phyloP scores from a whole-genome alignment of 129 eudicot species.

The Lonicera japonica region DNA sequence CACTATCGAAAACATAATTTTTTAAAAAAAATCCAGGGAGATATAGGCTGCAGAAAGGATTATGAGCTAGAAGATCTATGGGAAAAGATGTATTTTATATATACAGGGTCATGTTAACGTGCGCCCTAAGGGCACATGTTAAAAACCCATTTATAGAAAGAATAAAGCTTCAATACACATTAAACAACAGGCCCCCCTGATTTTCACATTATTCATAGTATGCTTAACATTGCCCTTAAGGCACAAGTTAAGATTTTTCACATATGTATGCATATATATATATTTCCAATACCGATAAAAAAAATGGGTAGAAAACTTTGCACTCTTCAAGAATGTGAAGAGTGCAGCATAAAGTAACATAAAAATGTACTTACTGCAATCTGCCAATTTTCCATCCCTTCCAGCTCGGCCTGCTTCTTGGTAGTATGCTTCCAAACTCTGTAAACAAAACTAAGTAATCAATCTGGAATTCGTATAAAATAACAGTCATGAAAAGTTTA shows the following conservation, averaged over 20 bases:
- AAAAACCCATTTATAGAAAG: too few relatives aligned
- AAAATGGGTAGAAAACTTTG: neutral
- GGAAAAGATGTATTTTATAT: neutral
- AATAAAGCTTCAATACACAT: too few relatives aligned
- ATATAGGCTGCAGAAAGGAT: slow-evolving; percentile 1
- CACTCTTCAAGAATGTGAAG: neutral
- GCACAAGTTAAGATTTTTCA: too few relatives aligned
- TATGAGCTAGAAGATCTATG: neutral
- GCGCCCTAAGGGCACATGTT: too few relatives aligned
- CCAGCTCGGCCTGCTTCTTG: slow-evolving; percentile 99
- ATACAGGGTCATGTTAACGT: too few relatives aligned
- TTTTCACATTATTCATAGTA: too few relatives aligned
- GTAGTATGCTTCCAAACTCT: slow-evolving; percentile 95
- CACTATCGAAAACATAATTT: too few relatives aligned
- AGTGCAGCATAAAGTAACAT: slow-evolving; percentile 3
- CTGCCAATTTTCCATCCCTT: slow-evolving; percentile 83
- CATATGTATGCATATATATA: neutral
- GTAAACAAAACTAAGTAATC: slow-evolving; percentile 6
- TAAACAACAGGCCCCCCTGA: too few relatives aligned
- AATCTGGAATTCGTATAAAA: neutral
- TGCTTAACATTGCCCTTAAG: too few relatives aligned
- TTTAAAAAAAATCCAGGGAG: neutral
- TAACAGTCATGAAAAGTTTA: slow-evolving; percentile 1
- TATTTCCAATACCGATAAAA: too few relatives aligned
- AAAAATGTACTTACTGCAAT: slow-evolving; percentile 49